Conservation (phyloP, 1,139 yeast genomes). For the Saccharomyces pastorianus region DNA sequence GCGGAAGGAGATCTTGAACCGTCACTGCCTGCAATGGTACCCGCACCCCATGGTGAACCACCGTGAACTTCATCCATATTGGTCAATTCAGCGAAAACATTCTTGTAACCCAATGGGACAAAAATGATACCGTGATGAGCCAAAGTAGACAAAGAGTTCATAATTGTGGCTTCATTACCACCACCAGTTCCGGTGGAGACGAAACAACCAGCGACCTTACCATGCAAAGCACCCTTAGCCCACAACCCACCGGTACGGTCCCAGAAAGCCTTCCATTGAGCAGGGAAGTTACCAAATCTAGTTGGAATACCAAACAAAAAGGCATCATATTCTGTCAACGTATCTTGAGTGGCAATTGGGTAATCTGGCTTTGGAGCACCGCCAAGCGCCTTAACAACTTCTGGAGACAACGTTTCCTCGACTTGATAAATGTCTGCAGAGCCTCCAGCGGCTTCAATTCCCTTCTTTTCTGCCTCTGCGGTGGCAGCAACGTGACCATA, state of each 20-base stretch:
- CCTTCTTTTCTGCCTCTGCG: constrained; percentile 63
- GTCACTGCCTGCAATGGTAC: constrained; percentile 68
- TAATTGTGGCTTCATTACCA: constrained; percentile 69
- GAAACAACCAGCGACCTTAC: constrained; percentile 70
- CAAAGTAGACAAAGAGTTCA: constrained; percentile 57
- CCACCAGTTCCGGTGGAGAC: constrained; percentile 77
- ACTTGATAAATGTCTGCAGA: constrained; percentile 65
- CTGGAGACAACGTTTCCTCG: constrained; percentile 66
- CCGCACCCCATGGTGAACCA: constrained; percentile 87
- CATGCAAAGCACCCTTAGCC: constrained; percentile 67
- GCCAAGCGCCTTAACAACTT: constrained; percentile 49
- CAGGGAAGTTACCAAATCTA: constrained; percentile 73
- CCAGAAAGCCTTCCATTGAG: constrained; percentile 77
- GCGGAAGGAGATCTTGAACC: constrained; percentile 69
- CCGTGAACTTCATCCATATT: constrained; percentile 68
- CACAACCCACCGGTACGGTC: constrained; percentile 77
- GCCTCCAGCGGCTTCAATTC: constrained; percentile 70
- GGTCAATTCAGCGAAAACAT: constrained; percentile 50
- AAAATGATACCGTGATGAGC: constrained; percentile 74
- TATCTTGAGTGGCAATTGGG: constrained; percentile 58
- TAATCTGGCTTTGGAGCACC: constrained; percentile 63
- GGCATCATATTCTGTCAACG: constrained; percentile 59
- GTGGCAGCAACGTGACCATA: constrained; percentile 69
- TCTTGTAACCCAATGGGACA: constrained; percentile 74
- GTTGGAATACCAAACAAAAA: constrained; percentile 79